A percentile compares a stretch with the other conserved stretches of the same genome.
Conservation (phyloP, 2,329 filamentous ascomycete genomes). For the Sphaerulina populicola region DNA sequence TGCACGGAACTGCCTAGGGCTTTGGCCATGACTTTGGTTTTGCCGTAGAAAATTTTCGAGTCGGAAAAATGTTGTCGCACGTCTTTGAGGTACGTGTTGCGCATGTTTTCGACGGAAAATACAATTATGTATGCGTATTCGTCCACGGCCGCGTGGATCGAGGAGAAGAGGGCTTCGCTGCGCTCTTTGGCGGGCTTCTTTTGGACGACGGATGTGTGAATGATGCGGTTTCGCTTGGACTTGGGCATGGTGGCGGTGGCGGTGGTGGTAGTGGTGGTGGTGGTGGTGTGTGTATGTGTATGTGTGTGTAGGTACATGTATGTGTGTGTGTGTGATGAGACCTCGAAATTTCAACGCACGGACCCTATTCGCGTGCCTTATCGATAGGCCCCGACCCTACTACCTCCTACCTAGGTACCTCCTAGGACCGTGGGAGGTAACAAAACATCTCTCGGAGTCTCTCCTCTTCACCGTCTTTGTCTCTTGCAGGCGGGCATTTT, state of each 20-base stretch:
- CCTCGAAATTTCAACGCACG: too few species aligned
- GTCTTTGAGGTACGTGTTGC: conserved; percentile 90
- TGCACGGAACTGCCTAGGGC: conserved; percentile 67
- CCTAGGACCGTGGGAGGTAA: too few species aligned
- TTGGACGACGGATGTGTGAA: conserved; percentile 81
- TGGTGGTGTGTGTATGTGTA: too few species aligned
- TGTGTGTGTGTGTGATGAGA: too few species aligned
- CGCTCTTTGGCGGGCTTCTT: conserved; percentile 84
- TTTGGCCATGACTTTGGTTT: conserved; percentile 98
- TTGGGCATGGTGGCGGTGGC: conserved; percentile 65
- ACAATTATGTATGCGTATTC: conserved; percentile 87
- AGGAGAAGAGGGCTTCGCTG: conserved; percentile 77
- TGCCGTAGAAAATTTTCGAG: conserved; percentile 93
- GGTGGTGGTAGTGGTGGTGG: too few species aligned
- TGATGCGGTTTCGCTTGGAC: conserved; percentile 83
- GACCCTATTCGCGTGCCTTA: too few species aligned
- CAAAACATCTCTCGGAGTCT: too few species aligned
- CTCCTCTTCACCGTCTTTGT: too few species aligned
- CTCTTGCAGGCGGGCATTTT: too few species aligned
- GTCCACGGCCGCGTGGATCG: conserved; percentile 76
- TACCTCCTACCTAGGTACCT: too few species aligned
- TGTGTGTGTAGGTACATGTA: too few species aligned
- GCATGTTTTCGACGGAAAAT: conserved; percentile 93
- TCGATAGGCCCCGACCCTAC: too few species aligned
- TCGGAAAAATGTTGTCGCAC: conserved; percentile 77